These are phyloP conservation scores for Chrysanthemum seticuspe DNA, from an alignment of 129 eudicot genomes.

Conservation along the genomic window DNA sequence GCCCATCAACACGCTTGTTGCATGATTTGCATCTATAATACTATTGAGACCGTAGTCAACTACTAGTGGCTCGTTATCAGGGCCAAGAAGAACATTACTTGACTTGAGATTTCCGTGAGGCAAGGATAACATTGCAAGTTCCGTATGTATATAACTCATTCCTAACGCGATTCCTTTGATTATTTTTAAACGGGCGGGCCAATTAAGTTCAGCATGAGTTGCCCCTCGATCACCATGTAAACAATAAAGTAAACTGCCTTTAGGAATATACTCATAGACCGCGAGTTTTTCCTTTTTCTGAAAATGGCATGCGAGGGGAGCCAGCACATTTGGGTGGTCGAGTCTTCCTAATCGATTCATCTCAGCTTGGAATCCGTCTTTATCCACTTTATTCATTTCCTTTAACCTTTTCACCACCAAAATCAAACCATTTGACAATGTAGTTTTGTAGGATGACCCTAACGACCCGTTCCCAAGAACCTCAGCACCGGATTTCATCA, in stretches of 20 bases:
- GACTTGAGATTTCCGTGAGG: constrained; percentile 90
- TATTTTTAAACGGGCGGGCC: constrained; percentile 64
- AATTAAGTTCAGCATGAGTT: constrained; percentile 47
- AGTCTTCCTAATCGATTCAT: constrained; percentile 46
- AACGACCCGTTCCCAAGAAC: constrained; percentile 64
- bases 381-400: constrained; percentile 38
- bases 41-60: constrained; percentile 54
- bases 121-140: constrained; percentile 37
- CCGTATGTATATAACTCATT: constrained; percentile 47
- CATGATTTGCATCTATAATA: constrained; percentile 30
- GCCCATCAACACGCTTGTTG: constrained; percentile 39
- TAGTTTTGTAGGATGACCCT: constrained; percentile 70
- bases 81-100: constrained; percentile 59
- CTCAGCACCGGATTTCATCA: constrained; percentile 79
- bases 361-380: constrained; percentile 50
- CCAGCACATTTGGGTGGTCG: constrained; percentile 53
- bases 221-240: constrained; percentile 66
- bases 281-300: constrained; percentile 67
- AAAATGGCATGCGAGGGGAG: constrained; percentile 72
- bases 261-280: constrained; percentile 56
- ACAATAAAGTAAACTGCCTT: constrained; percentile 62
- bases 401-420: constrained; percentile 75
- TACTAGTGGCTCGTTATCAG: constrained; percentile 53
- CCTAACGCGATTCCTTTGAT: constrained; percentile 65
- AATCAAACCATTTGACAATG: constrained; percentile 39